These are phyloP conservation scores for Colletotrichum sansevieriae DNA, from an alignment of 2,329 filamentous ascomycete genomes.

Conservation along the genomic window DNA sequence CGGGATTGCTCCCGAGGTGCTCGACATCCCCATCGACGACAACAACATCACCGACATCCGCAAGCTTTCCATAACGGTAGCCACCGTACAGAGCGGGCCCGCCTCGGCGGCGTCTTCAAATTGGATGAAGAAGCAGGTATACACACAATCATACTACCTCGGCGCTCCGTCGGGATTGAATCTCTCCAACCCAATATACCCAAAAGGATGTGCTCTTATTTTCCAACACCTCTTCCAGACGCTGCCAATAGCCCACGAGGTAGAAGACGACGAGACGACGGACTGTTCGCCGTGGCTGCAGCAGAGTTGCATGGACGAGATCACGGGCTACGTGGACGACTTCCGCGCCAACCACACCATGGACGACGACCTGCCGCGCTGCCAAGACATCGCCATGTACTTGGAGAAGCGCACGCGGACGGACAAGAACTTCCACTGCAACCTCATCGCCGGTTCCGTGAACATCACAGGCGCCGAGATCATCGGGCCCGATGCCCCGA, in stretches of 20 bases:
- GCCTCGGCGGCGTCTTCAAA: neutral
- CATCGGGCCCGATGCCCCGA: constrained; percentile 36
- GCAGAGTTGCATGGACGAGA: constrained; percentile 42
- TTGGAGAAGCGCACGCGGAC: constrained; percentile 37
- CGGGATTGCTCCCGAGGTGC: constrained; percentile 39
- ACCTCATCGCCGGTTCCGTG: constrained; percentile 38
- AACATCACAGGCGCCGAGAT: constrained; percentile 37
- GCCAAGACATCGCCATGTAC: constrained; percentile 38
- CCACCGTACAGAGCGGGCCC: constrained; percentile 9
- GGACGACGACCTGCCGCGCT: constrained; percentile 26
- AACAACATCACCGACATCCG: constrained; percentile 35
- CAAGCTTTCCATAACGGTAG: constrained; percentile 38
- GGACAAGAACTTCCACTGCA: constrained; percentile 38
- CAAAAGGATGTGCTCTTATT: constrained; percentile 39
- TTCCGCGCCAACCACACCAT: constrained; percentile 33
- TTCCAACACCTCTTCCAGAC: constrained; percentile 41
- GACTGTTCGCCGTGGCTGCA: constrained; percentile 40
- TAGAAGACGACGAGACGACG: constrained; percentile 32
- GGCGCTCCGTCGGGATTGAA: constrained; percentile 34
- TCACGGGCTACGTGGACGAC: constrained; percentile 40
- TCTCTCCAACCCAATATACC: constrained; percentile 23
- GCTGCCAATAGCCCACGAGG: constrained; percentile 37
- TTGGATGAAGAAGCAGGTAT: constrained; percentile 40
- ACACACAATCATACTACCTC: constrained; percentile 40
- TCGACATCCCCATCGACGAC: constrained; percentile 40